Evolutionary conservation across 768 basidiomycete genomes (phyloP).

Genomic region (Boletus coccyginus): DNA sequence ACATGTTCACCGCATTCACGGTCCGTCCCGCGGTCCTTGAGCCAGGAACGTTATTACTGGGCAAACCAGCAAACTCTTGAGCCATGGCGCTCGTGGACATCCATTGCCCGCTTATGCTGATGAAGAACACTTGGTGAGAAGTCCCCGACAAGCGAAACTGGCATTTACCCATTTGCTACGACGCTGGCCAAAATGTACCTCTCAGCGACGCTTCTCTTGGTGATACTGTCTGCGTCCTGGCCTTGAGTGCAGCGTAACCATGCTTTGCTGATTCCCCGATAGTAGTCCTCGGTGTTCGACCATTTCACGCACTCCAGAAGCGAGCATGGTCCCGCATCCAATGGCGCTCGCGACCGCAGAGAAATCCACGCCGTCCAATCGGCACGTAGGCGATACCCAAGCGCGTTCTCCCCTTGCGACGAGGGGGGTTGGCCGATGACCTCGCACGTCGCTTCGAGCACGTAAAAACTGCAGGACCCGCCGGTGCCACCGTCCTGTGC

Average conservation of each 20-base stretch:
- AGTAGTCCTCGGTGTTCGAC: conserved; percentile 71
- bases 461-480: conserved; percentile 42
- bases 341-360: conserved; percentile 8
- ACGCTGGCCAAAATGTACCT: conserved; percentile 69
- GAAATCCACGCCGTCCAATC: conserved; percentile 69
- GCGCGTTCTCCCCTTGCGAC: not conserved
- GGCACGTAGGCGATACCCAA: conserved; percentile 36
- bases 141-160: not conserved
- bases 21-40: conserved; percentile 21
- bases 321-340: not conserved
- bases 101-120: conserved; percentile 67
- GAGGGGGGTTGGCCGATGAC: conserved; percentile 49
- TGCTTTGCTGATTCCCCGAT: conserved; percentile 60
- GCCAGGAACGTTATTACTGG: conserved; percentile 10
- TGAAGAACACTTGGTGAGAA: conserved; percentile 4
- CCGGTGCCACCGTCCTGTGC: conserved; percentile 20
- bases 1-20: conserved; percentile 54
- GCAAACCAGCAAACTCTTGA: conserved; percentile 60
- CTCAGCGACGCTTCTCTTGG: conserved; percentile 51
- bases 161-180: conserved; percentile 61
- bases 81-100: conserved; percentile 70
- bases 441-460: conserved; percentile 73
- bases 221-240: conserved; percentile 41
- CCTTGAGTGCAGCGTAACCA: conserved; percentile 51
- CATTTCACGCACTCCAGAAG: conserved; percentile 47